phyloP scores from a whole-genome alignment of 495 filamentous ascomycete genomes.

The Hypoxylon cercidicola region DNA sequence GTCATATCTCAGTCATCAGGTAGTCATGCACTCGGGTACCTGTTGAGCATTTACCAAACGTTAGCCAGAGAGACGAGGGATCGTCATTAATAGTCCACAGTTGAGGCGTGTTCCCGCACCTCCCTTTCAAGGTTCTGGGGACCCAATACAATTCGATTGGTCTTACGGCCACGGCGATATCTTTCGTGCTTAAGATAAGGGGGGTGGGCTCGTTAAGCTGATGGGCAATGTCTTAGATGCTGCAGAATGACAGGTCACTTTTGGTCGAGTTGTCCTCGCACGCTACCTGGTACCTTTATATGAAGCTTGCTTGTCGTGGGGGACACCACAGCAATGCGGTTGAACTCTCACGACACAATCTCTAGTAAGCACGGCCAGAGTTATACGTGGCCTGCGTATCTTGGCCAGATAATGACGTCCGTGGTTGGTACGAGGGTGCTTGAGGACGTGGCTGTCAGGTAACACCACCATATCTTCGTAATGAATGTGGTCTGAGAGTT shows the following conservation, averaged over 20 bases:
- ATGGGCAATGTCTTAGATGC: neutral
- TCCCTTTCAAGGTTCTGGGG: neutral
- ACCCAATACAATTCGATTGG: slow-evolving; percentile 6
- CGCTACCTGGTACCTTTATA: slow-evolving; percentile 4
- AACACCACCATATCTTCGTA: neutral
- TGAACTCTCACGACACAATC: slow-evolving; percentile 5
- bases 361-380: neutral
- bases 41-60: slow-evolving; percentile 4
- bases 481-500: neutral
- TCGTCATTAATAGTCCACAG: slow-evolving; percentile 11
- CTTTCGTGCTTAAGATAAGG: slow-evolving; percentile 28
- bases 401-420: neutral
- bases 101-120: slow-evolving; percentile 18
- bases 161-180: neutral
- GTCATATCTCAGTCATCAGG: slow-evolving; percentile 23
- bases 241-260: slow-evolving; percentile 19
- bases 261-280: slow-evolving; percentile 7
- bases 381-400: neutral
- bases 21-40: neutral
- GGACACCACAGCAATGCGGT: slow-evolving; percentile 11
- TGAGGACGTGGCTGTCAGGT: neutral
- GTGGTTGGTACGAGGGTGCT: neutral
- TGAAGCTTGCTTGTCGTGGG: slow-evolving; percentile 13
- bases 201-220: neutral
- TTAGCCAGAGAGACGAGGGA: slow-evolving; percentile 2